A percentile compares a stretch with the other conserved stretches of the same genome.
Conservation (phyloP, 768 basidiomycete genomes). For the Sporobolomyces pararoseus region DNA sequence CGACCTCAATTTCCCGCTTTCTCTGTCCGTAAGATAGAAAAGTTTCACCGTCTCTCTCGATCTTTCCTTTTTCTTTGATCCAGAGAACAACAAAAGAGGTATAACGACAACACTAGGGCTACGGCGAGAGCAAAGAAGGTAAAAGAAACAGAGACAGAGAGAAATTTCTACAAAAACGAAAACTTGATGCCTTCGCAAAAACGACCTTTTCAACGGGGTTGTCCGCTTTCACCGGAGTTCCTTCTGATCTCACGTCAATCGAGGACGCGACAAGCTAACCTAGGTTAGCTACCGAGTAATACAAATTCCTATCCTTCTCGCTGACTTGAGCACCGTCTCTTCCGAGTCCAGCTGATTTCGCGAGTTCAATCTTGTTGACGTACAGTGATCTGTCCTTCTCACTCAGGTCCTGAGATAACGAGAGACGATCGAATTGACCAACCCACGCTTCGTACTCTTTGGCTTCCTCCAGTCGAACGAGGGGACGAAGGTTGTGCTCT, state of each 20-base stretch:
- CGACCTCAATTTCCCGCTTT: no score
- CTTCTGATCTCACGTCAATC: no score
- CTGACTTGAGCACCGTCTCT: slow-evolving; percentile 13
- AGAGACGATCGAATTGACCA: slow-evolving; percentile 35
- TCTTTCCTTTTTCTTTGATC: no score
- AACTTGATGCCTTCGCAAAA: background rate
- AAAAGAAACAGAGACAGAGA: background rate
- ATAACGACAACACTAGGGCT: no score
- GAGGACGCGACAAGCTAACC: no score
- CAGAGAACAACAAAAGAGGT: no score
- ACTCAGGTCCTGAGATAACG: slow-evolving; percentile 29
- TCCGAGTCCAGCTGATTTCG: background rate
- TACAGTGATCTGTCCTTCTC: slow-evolving; percentile 39
- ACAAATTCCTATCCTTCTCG: slow-evolving; percentile 13
- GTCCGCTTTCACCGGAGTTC: background rate
- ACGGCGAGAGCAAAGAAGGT: background rate
- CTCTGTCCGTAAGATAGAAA: no score
- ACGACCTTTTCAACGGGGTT: background rate
- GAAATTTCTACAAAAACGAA: background rate
- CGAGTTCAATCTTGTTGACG: background rate
- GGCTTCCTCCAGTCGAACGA: slow-evolving; percentile 36
- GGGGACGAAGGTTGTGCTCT: slow-evolving; percentile 32
- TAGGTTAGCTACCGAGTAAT: background rate
- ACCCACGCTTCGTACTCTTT: slow-evolving; percentile 45
- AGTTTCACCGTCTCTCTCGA: no score